phyloP scores from a whole-genome alignment of 768 basidiomycete genomes.

The Suillus subalutaceus region DNA sequence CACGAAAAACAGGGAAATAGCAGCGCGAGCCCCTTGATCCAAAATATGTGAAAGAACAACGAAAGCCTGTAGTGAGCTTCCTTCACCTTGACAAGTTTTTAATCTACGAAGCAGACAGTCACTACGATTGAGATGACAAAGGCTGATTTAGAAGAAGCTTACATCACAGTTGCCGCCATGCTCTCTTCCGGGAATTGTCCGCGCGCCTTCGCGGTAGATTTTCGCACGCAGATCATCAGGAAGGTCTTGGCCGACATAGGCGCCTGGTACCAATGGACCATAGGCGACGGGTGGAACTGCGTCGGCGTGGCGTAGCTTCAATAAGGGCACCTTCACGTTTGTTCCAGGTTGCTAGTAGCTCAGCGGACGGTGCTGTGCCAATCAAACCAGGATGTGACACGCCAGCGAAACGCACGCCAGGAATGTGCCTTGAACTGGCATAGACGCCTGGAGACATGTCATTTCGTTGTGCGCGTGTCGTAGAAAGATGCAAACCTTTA shows the following conservation, averaged over 20 bases:
- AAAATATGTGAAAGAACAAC: background rate
- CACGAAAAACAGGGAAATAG: constrained; percentile 79
- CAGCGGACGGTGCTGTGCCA: constrained; percentile 75
- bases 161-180: constrained; percentile 82
- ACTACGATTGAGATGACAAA: background rate
- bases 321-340: constrained; percentile 69
- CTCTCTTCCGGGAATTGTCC: constrained; percentile 77
- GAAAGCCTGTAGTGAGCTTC: background rate
- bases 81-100: constrained; percentile 68
- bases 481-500: constrained; percentile 43
- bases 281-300: constrained; percentile 69
- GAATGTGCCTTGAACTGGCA: constrained; percentile 75
- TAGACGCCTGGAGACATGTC: constrained; percentile 53
- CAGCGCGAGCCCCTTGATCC: constrained; percentile 60
- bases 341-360: constrained; percentile 77
- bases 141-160: constrained; percentile 20
- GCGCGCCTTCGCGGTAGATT: constrained; percentile 67
- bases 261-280: constrained; percentile 58
- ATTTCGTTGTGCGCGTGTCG: background rate
- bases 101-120: constrained; percentile 47
- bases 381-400: constrained; percentile 77
- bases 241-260: constrained; percentile 73
- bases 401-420: constrained; percentile 78
- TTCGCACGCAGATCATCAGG: constrained; percentile 46
- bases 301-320: constrained; percentile 47